A percentile compares a stretch with the other conserved stretches of the same genome.
Conservation (phyloP, 2,329 filamentous ascomycete species). For the Anisogramma anomala region DNA sequence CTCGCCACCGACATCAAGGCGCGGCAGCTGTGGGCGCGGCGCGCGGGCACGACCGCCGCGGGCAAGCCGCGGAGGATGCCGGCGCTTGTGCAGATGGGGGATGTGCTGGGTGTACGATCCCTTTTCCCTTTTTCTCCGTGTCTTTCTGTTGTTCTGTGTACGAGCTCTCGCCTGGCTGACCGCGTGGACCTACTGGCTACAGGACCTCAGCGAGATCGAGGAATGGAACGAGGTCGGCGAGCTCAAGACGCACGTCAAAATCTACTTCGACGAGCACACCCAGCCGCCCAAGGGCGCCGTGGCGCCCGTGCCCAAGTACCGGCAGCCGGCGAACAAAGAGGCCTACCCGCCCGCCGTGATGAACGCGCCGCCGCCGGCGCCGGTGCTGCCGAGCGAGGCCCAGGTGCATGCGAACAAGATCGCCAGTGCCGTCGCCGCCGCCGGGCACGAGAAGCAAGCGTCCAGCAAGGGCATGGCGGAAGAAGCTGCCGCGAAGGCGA, state of each 20-base stretch:
- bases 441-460: constrained; percentile 24
- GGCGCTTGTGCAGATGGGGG: constrained; percentile 74
- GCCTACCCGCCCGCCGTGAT: constrained; percentile 18
- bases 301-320: constrained; percentile 28
- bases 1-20: constrained; percentile 83
- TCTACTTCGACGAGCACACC: constrained; percentile 52
- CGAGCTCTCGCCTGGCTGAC: neutral
- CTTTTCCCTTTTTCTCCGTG: neutral
- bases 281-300: constrained; percentile 44
- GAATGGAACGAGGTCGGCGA: constrained; percentile 99
- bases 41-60: constrained; percentile 58
- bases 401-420: constrained; percentile 15
- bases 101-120: constrained; percentile 56
- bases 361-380: constrained; percentile 17
- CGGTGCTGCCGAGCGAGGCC: constrained; percentile 15
- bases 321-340: constrained; percentile 27
- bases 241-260: constrained; percentile 71
- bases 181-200: neutral
- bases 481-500: constrained; percentile 52
- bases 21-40: constrained; percentile 75
- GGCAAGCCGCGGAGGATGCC: constrained; percentile 67
- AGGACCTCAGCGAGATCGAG: constrained; percentile 91
- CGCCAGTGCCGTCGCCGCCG: constrained; percentile 14
- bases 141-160: neutral
- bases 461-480: constrained; percentile 47